A percentile compares a stretch with the other conserved stretches of the same genome.
These are phyloP conservation scores for Exserohilum rostratum DNA, from an alignment of 2,329 filamentous ascomycete genomes.

Conservation along the genomic window DNA sequence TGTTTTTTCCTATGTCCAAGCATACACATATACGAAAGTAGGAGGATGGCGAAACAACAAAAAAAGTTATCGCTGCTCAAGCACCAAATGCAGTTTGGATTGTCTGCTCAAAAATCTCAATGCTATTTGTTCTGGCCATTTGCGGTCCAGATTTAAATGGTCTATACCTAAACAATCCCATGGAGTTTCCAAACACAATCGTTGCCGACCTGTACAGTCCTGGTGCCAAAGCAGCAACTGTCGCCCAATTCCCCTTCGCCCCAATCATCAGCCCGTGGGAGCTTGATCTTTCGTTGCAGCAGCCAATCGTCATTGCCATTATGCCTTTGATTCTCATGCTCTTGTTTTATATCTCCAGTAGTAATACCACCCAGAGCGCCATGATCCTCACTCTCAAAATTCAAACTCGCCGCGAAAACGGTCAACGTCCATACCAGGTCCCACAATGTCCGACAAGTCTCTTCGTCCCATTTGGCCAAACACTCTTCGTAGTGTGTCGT, in stretches of 20 bases:
- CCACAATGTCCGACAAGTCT: slow-evolving; percentile 86
- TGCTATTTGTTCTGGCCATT: background rate
- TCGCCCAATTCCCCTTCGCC: slow-evolving; percentile 32
- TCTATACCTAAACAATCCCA: slow-evolving; percentile 30
- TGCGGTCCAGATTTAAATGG: background rate
- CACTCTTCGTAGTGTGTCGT: slow-evolving; percentile 92
- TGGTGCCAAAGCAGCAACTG: slow-evolving; percentile 41
- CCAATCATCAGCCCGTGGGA: slow-evolving; percentile 6
- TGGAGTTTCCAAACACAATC: slow-evolving; percentile 39
- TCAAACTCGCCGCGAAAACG: slow-evolving; percentile 90
- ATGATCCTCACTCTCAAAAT: slow-evolving; percentile 59
- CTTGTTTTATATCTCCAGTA: background rate
- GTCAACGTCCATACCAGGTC: slow-evolving; percentile 88
- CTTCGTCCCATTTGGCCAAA: slow-evolving; percentile 93
- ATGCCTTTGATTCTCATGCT: background rate
- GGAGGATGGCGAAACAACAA: background rate
- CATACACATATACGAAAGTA: background rate
- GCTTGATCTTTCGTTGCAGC: slow-evolving; percentile 20
- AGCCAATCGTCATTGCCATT: slow-evolving; percentile 31
- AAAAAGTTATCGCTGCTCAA: background rate
- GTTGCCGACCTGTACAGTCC: slow-evolving; percentile 28
- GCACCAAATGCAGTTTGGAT: background rate
- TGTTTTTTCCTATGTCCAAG: slow-evolving; percentile 8
- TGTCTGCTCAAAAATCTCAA: background rate
- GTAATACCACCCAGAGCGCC: background rate